phyloP scores from a whole-genome alignment of 2,329 filamentous ascomycete species.

The Thelonectria rubi region DNA sequence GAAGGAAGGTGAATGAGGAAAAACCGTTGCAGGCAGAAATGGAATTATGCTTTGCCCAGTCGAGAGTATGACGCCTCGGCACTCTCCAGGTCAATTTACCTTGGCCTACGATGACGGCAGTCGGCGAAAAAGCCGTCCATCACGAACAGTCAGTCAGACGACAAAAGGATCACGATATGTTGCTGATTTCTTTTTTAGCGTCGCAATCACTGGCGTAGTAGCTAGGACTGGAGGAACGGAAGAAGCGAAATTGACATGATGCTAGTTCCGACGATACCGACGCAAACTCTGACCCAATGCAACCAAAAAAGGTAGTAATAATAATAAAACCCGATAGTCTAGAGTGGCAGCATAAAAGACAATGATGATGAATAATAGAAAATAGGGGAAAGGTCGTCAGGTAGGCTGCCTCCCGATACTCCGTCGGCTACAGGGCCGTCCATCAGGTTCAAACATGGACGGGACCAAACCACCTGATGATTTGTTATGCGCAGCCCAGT shows the following conservation, averaged over 20 bases:
- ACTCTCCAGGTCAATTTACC: too few species aligned
- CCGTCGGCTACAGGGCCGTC: neutral
- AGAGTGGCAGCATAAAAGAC: neutral
- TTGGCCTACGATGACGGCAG: too few species aligned
- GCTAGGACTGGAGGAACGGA: slow-evolving; percentile 6
- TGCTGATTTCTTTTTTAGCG: neutral
- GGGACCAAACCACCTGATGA: neutral
- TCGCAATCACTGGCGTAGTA: slow-evolving; percentile 6
- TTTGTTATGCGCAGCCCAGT: neutral
- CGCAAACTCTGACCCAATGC: neutral
- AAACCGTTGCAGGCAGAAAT: too few species aligned
- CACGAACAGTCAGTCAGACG: neutral
- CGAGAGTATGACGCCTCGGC: too few species aligned
- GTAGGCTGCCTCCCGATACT: neutral
- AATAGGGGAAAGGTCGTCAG: slow-evolving; percentile 3
- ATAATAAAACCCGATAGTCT: slow-evolving; percentile 10
- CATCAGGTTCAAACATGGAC: slow-evolving; percentile 6
- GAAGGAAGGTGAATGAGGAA: too few species aligned
- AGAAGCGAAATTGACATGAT: neutral
- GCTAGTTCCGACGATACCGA: neutral
- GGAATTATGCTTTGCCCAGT: too few species aligned
- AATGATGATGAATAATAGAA: neutral
- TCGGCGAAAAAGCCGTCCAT: too few species aligned
- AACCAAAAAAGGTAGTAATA: slow-evolving; percentile 6
- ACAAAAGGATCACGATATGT: neutral